phyloP scores from a whole-genome alignment of 2,329 filamentous ascomycete genomes.

The Setomelanomma holmii region DNA sequence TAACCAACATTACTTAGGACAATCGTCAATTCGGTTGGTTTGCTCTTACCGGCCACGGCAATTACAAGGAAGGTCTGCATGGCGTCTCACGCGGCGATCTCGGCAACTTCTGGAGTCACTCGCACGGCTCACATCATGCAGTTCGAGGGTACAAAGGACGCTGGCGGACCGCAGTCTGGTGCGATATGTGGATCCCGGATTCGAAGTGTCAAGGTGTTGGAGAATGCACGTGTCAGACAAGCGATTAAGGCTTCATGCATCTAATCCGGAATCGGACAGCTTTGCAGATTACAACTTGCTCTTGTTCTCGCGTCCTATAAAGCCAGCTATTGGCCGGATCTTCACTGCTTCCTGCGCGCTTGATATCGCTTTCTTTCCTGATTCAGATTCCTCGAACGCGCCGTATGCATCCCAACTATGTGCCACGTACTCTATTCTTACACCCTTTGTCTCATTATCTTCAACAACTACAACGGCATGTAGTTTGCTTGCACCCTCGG shows the following conservation, averaged over 20 bases:
- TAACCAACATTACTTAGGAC: constrained; percentile 2
- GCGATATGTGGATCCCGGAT: constrained; percentile 23
- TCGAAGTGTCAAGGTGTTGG: constrained; percentile 1
- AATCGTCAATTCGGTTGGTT: constrained; percentile 21
- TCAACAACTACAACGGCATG: constrained; percentile 10
- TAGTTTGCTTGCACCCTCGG: constrained; percentile 11
- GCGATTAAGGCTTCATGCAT: too few species aligned
- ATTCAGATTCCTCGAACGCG: constrained; percentile 16
- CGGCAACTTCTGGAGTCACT: constrained; percentile 18
- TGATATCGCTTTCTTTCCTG: constrained; percentile 1
- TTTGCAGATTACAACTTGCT: constrained; percentile 13
- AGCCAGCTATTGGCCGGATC: constrained; percentile 26
- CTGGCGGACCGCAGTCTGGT: constrained; percentile 8
- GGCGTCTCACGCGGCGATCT: constrained; percentile 11
- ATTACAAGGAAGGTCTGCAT: constrained; percentile 13
- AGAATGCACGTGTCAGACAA: constrained; percentile 1
- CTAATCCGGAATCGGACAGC: too few species aligned
- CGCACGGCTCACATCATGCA: constrained; percentile 8
- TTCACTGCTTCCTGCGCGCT: constrained; percentile 15
- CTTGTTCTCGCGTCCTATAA: constrained; percentile 17
- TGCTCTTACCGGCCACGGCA: not conserved
- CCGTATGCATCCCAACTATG: constrained; percentile 9
- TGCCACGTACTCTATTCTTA: constrained; percentile 16
- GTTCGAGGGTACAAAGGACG: not conserved
- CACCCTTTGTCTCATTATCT: constrained; percentile 17